A percentile compares a stretch with the other conserved stretches of the same genome.
Evolutionary conservation across 2,329 filamentous ascomycete species (phyloP).

Genomic region (Alternaria ethzedia): DNA sequence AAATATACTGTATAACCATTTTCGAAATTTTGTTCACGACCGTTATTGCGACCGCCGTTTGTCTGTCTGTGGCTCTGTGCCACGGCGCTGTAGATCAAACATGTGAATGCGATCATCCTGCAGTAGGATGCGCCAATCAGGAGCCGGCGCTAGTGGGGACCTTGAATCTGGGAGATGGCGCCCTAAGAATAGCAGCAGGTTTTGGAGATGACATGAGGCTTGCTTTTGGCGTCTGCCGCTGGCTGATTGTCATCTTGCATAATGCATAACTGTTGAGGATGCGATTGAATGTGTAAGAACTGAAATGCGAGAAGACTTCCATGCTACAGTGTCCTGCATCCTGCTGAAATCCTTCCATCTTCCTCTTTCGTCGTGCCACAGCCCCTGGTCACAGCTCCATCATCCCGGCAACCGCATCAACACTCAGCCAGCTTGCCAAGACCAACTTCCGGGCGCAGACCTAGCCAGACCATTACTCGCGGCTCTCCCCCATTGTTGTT

Average conservation of each 20-base stretch:
- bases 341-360: neutral
- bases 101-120: conserved; percentile 20
- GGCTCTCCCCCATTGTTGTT: conserved; percentile 7
- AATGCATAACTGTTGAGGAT: neutral
- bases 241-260: neutral
- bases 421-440: conserved; percentile 31
- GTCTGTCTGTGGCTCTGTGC: neutral
- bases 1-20: neutral
- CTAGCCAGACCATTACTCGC: conserved; percentile 20
- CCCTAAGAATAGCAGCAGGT: conserved; percentile 34
- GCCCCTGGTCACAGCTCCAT: conserved; percentile 14
- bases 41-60: neutral
- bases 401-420: conserved; percentile 26
- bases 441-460: conserved; percentile 24
- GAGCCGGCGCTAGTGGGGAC: conserved; percentile 19
- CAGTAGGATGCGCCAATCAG: conserved; percentile 19
- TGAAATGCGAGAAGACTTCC: too few relatives aligned
- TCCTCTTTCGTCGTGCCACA: neutral
- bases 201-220: conserved; percentile 21
- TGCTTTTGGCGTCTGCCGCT: conserved; percentile 14
- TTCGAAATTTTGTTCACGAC: neutral
- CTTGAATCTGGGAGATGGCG: conserved; percentile 9
- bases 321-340: too few relatives aligned
- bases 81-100: conserved; percentile 9
- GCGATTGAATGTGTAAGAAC: neutral